A percentile compares a stretch with the other conserved stretches of the same genome.
phyloP scores from a whole-genome alignment of 345 rosid genomes.

The Bruguiera parviflora region DNA sequence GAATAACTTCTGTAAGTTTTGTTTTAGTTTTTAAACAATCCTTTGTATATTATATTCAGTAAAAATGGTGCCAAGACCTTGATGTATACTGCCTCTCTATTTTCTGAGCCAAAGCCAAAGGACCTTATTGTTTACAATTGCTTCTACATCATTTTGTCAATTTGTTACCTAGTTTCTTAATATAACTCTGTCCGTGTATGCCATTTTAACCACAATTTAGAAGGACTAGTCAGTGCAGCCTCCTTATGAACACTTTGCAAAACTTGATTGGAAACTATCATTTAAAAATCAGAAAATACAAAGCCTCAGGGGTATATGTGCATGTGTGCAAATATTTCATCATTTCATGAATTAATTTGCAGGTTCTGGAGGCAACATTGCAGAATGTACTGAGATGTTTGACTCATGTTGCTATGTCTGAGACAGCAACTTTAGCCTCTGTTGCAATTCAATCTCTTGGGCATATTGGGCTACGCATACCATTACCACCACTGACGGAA shows the following conservation, averaged over 20 bases:
- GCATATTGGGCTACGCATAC: constrained; percentile 72
- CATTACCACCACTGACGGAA: constrained; percentile 56
- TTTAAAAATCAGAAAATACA: neutral
- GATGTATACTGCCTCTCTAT: neutral
- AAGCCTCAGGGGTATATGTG: neutral
- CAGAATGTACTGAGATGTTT: constrained; percentile 64
- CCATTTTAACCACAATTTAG: neutral
- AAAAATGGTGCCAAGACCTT: neutral
- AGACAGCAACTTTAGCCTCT: constrained; percentile 70
- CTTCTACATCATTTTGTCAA: neutral
- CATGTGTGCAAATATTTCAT: neutral
- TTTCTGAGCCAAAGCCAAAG: neutral
- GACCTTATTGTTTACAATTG: neutral
- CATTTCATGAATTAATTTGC: constrained; percentile 19
- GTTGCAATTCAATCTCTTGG: constrained; percentile 96
- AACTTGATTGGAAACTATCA: neutral
- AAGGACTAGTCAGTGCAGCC: neutral
- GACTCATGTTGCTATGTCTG: constrained; percentile 61
- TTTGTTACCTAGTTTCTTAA: neutral
- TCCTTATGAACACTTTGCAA: neutral
- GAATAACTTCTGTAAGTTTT: constrained; percentile 57
- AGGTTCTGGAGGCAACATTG: constrained; percentile 60
- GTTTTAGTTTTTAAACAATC: neutral
- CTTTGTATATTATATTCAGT: neutral
- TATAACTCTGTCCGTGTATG: neutral